Evolutionary conservation across 495 filamentous ascomycete species (phyloP).

Genomic region (Daldinia concentrica): DNA sequence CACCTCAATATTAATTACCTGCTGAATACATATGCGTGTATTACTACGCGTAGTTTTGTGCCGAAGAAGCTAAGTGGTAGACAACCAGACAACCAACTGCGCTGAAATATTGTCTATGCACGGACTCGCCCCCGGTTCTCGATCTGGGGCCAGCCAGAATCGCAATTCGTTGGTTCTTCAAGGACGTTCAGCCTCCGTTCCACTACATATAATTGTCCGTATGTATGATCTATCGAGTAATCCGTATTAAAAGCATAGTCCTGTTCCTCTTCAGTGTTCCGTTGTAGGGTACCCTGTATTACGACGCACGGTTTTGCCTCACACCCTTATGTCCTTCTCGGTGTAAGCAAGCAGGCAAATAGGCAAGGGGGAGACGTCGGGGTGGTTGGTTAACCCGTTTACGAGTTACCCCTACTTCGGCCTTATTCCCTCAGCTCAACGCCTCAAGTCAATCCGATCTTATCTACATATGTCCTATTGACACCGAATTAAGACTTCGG

Average conservation of each 20-base stretch:
- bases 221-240: constrained; percentile 10
- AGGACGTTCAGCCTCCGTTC: constrained; percentile 40
- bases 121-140: constrained; percentile 9
- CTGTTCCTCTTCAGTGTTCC: constrained; percentile 14
- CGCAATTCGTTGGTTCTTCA: constrained; percentile 26
- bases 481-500: constrained; percentile 11
- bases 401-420: constrained; percentile 30
- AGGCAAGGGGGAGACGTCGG: not conserved
- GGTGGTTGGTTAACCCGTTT: constrained; percentile 37
- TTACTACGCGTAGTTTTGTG: not conserved
- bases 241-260: constrained; percentile 5
- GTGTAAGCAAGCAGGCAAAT: constrained; percentile 21
- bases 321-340: constrained; percentile 21
- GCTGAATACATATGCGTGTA: constrained; percentile 20
- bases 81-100: not conserved
- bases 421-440: constrained; percentile 41
- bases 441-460: constrained; percentile 29
- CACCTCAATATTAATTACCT: constrained; percentile 11
- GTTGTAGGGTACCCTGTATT: constrained; percentile 14
- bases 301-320: constrained; percentile 29
- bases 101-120: constrained; percentile 14
- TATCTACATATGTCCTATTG: constrained; percentile 12
- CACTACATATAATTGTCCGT: constrained; percentile 10
- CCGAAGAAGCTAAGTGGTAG: not conserved
- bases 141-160: constrained; percentile 5